These are phyloP conservation scores for Plectosphaerella sp. DNA, from an alignment of 2,329 filamentous ascomycete genomes.

Conservation along the genomic window DNA sequence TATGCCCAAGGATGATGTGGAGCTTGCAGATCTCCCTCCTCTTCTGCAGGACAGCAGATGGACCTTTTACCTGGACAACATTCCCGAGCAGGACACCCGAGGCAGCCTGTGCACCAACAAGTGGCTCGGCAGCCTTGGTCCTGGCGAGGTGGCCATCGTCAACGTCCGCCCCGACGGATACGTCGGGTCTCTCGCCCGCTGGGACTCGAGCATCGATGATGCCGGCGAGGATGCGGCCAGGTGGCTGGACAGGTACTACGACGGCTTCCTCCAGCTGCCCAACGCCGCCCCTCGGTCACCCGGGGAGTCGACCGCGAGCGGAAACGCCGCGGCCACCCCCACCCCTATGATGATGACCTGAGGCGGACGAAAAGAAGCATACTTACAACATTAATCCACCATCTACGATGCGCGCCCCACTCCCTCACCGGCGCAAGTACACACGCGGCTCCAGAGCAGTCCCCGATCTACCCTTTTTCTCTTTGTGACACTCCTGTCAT, in stretches of 20 bases:
- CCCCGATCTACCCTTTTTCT: no score
- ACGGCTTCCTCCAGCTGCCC: conserved; percentile 49
- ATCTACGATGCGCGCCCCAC: background rate
- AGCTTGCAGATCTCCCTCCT: conserved; percentile 60
- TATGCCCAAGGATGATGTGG: conserved; percentile 58
- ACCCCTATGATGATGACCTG: conserved; percentile 1
- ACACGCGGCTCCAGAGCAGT: no score
- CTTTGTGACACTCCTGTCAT: no score
- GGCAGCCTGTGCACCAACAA: conserved; percentile 58
- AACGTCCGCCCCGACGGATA: conserved; percentile 73
- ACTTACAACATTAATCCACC: background rate
- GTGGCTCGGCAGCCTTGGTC: conserved; percentile 59
- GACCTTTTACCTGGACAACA: conserved; percentile 69
- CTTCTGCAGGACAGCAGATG: conserved; percentile 62
- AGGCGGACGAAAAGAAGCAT: background rate
- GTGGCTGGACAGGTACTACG: conserved; percentile 52
- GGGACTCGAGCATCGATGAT: conserved; percentile 46
- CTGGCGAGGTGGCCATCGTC: conserved; percentile 56
- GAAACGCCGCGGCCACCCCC: conserved; percentile 6
- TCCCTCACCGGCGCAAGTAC: no score
- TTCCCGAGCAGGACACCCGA: conserved; percentile 50
- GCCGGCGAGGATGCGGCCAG: conserved; percentile 46
- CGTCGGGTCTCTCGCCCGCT: conserved; percentile 58
- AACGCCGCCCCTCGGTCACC: conserved; percentile 3
- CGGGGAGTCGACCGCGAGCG: background rate